Base-by-base conservation (phyloP, 495 filamentous ascomycete species). In the Hyaloscypha hepaticicola region DNA sequence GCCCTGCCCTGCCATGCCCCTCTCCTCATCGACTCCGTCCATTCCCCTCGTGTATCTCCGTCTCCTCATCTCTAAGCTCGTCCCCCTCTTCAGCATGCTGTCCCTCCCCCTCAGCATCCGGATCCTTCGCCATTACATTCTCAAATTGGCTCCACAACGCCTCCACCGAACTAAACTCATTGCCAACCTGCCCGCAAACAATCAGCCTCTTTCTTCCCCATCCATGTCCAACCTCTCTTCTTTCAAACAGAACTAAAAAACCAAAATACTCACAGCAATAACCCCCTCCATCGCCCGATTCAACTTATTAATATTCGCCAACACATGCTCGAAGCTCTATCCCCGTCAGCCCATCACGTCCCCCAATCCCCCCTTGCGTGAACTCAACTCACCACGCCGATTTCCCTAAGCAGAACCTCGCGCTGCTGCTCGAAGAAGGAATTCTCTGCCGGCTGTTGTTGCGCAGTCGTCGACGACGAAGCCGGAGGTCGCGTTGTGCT, bases 121-220 rank as follows among this genome's bases (percentile, higher is more conserved):
- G 76, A 45, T 90, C 88, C 66, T 87, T 89, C 21, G 86, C 91
- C 94, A 97, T 98, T 66, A 97, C 93, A 61, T 88, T 89, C 80
- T 99, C 95, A 72, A 99, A 99, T 64, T 96, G 91, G 34, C 89
- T 93, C 95, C 95, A 99, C 34, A 99, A 83, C 27, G 91, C 92
- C 76, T 99, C 95, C 21, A 99, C 95, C 9, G 90, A 91, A n/a
- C 90, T 85, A 74, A 99, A 98, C 71, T 99, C 95, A 73, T 96
- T 97, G 8, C 95, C 95, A 28, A 99, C 91, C 90, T 93, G 19
- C 12, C 21, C 58, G 11, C 16, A 21, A 21, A 60, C n/a, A 38
- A 56, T 29, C 25, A 28, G 16, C n/a, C 22, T 25, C 25, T 21
- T 6, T 12, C 28, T 60, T 55, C 34, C 12, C 55, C 25, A 29